Evolutionary conservation across 441 rosid species (phyloP), one percentile per base, ranked within the genome.

Genomic region (Breynia disticha): DNA sequence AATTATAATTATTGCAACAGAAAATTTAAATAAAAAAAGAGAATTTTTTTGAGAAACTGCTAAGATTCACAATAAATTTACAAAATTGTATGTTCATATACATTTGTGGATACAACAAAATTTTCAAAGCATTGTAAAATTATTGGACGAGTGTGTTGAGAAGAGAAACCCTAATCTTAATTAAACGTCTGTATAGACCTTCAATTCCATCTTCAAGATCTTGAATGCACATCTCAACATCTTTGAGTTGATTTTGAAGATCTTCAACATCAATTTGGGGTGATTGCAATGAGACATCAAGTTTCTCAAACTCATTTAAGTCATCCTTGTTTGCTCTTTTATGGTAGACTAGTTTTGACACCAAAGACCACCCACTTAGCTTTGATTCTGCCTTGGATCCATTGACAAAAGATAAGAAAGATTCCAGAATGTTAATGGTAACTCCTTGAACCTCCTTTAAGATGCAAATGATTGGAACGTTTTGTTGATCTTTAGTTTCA

Each of bases 101-200:
- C 32, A 24, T 24, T 24, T 24, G 32, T 7, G 32, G 32, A 24
- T 24, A 24, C 32, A 24, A 24, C 32, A 24, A 24, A 24, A 24
- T 24, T 24, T 24, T 24, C 32, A 2, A 24, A 24, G 32, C 32
- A 24, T 24, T 24, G n/a, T n/a, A n/a, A n/a, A 24, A 24, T 24
- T 24, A 24, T 2, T 24, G 32, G 32, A 24, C 32, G 15, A 72
- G 46, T 28, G 60, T 74, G 54, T 76, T 79, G 50, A 80, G 87
- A 50, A 80, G 38, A 0, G 80, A 76, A 50, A 71, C 75, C 54
- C 80, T 73, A 24, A 69, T 56, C 68, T 78, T 75, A 65, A 83
- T 77, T 62, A 80, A 16, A 18, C 58, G 43, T 62, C 71, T 73
- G 0, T 50, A 61, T 4, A 80, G 61, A 47, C 61, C 49, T 5